Percentiles rank a stretch among this genome's conserved stretches.
Evolutionary conservation across 257 asterid genomes (phyloP).

Genomic region (Buddleja alternifolia): DNA sequence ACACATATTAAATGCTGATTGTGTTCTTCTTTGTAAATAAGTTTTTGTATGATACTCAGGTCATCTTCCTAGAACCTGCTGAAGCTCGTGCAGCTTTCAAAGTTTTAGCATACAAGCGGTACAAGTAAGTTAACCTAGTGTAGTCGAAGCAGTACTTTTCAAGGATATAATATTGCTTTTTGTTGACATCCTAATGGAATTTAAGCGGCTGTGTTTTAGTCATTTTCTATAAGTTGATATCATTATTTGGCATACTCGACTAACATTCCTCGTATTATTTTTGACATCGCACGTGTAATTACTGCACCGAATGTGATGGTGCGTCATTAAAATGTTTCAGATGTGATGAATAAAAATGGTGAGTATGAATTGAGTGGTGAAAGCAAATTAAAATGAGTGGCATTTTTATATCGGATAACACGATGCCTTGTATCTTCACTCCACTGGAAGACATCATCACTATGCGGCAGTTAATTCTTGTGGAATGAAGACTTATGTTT

Average conservation of each 20-base stretch:
- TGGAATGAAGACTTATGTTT: conserved; percentile 15
- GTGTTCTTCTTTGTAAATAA: conserved; percentile 8
- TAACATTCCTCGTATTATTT: background rate
- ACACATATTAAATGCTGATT: conserved; percentile 13
- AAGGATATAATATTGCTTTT: background rate
- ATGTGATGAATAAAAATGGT: background rate
- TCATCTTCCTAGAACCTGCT: conserved; percentile 78
- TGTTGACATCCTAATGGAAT: background rate
- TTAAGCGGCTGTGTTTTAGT: conserved; percentile 1
- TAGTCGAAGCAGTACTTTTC: conserved; percentile 1
- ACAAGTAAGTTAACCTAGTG: conserved; percentile 62
- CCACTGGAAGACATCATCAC: background rate
- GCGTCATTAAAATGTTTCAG: background rate
- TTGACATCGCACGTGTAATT: background rate
- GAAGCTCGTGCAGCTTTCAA: conserved; percentile 90
- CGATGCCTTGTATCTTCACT: too few relatives aligned
- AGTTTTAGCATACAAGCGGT: conserved; percentile 86
- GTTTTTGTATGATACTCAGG: conserved; percentile 46
- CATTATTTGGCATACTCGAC: background rate
- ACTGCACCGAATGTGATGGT: background rate
- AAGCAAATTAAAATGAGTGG: background rate
- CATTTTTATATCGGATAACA: too few relatives aligned
- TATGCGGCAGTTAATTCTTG: conserved; percentile 2
- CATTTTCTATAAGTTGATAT: conserved; percentile 3
- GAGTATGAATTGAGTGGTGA: background rate